Evolutionary conservation across 352 stramenopile genomes (phyloP).

Genomic region (Vaucheria bursata): DNA sequence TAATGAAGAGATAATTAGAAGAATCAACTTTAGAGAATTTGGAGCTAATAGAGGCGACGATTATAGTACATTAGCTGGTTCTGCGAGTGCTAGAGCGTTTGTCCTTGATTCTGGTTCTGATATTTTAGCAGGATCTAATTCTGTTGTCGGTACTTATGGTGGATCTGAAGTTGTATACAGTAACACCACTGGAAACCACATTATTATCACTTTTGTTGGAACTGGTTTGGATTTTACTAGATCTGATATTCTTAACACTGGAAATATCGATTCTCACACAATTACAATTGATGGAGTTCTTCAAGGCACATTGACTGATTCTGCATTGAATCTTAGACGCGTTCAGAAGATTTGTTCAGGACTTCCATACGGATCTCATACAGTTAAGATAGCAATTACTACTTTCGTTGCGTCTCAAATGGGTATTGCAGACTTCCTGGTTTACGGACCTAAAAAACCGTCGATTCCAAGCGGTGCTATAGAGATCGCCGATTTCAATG

Average conservation of each 20-base stretch:
- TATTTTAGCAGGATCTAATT: not conserved
- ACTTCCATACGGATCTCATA: not conserved
- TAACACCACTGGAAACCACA: not conserved
- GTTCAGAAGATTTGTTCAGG: not conserved
- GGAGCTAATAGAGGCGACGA: not conserved
- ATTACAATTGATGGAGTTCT: not conserved
- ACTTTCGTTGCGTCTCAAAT: not conserved
- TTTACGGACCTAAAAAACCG: conserved; percentile 1
- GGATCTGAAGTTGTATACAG: not conserved
- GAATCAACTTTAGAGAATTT: conserved; percentile 1
- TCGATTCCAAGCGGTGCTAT: not conserved
- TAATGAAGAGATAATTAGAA: not conserved
- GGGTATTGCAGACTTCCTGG: not conserved
- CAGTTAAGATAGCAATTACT: not conserved
- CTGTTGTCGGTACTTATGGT: not conserved
- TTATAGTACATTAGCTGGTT: not conserved
- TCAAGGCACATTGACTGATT: not conserved
- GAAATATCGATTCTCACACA: not conserved
- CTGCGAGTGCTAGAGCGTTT: not conserved
- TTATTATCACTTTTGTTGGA: not conserved
- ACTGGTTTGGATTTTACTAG: not conserved
- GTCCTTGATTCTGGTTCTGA: not conserved
- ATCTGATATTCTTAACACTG: not conserved
- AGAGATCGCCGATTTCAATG: not conserved
- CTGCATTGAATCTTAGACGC: not conserved